phyloP scores from a whole-genome alignment of 2,329 filamentous ascomycete genomes.

The Mariannaea sp. region DNA sequence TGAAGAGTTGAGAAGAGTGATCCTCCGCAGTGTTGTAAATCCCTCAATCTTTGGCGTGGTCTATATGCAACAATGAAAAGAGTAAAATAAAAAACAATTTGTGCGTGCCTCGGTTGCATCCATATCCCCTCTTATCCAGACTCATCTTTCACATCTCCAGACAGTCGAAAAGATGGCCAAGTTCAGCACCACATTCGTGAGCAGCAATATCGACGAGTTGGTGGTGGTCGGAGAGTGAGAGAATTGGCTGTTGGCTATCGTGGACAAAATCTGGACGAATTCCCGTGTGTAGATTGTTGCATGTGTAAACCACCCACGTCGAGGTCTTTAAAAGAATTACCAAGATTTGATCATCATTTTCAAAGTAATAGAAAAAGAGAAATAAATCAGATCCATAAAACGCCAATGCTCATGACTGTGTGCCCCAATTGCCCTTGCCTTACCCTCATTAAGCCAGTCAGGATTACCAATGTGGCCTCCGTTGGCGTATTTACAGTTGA shows the following conservation, averaged over 20 bases:
- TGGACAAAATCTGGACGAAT: conserved; percentile 19
- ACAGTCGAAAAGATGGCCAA: background rate
- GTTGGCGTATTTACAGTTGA: conserved; percentile 34
- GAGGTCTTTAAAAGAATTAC: conserved; percentile 32
- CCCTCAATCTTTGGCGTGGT: conserved; percentile 27
- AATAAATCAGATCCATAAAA: conserved; percentile 36
- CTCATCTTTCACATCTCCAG: background rate
- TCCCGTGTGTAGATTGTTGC: conserved; percentile 15
- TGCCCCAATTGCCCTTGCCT: conserved; percentile 24
- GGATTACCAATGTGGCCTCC: conserved; percentile 22
- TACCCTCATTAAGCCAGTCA: conserved; percentile 26
- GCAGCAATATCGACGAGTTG: conserved; percentile 8
- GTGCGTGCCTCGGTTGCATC: conserved; percentile 24
- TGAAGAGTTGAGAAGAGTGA: conserved; percentile 5
- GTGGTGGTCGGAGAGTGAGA: background rate
- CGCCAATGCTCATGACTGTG: conserved; percentile 44
- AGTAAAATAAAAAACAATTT: conserved; percentile 21
- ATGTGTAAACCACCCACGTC: conserved; percentile 20
- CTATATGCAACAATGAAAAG: conserved; percentile 33
- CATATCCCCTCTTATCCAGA: conserved; percentile 17
- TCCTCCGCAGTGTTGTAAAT: conserved; percentile 14
- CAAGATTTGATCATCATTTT: conserved; percentile 28
- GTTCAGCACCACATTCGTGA: conserved; percentile 18
- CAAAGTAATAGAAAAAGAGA: conserved; percentile 29
- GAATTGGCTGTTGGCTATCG: background rate